Evolutionary conservation across 2,329 filamentous ascomycete genomes (phyloP).

Genomic region (Claviceps sp.): DNA sequence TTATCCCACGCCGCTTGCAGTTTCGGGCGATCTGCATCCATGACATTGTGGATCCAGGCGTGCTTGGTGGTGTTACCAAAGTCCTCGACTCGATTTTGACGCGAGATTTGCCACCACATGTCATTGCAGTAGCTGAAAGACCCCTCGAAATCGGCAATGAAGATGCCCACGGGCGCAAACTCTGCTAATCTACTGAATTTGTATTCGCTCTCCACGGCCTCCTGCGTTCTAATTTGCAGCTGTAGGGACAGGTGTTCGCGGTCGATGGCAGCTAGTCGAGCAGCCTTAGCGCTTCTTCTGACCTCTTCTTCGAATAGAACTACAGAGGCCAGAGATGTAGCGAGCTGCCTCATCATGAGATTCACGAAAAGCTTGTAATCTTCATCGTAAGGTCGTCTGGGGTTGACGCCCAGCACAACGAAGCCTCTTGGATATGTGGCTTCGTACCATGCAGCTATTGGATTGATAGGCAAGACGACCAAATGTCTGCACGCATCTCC

Average conservation of each 20-base stretch:
- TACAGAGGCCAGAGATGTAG: constrained; percentile 55
- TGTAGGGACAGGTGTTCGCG: constrained; percentile 5
- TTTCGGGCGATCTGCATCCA: constrained; percentile 46
- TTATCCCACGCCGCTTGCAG: constrained; percentile 47
- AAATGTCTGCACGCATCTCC: constrained; percentile 50
- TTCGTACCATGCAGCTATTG: constrained; percentile 5
- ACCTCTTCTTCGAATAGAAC: constrained; percentile 61
- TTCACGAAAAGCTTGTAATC: constrained; percentile 58
- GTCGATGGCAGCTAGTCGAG: constrained; percentile 5
- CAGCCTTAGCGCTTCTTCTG: constrained; percentile 32
- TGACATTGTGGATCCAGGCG: constrained; percentile 59
- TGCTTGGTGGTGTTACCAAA: constrained; percentile 30
- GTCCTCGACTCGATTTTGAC: constrained; percentile 44
- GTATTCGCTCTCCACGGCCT: constrained; percentile 6
- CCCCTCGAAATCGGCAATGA: constrained; percentile 60
- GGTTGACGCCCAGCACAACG: constrained; percentile 57
- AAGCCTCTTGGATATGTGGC: constrained; percentile 38
- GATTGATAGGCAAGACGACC: constrained; percentile 52
- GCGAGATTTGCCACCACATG: constrained; percentile 59
- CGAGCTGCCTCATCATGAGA: constrained; percentile 40
- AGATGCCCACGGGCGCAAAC: constrained; percentile 71
- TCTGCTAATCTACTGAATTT: constrained; percentile 69
- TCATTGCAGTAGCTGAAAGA: constrained; percentile 50
- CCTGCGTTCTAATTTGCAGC: constrained; percentile 5
- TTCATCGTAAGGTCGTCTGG: constrained; percentile 57